These are phyloP conservation scores for Amanita phalloides DNA, from an alignment of 768 basidiomycete species.

Conservation along the genomic window DNA sequence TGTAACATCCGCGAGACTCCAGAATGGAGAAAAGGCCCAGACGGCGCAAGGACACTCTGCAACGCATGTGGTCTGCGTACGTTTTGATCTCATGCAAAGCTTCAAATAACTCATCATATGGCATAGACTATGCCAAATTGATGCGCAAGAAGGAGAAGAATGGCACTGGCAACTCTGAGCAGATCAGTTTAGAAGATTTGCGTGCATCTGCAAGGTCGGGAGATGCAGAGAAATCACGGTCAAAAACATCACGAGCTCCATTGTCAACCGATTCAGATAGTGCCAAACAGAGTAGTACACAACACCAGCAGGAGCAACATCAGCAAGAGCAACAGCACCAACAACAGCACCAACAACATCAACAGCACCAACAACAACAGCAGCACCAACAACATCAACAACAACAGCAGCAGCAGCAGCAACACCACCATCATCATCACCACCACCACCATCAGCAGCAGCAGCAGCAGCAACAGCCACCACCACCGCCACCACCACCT, in stretches of 20 bases:
- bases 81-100: constrained; percentile 18
- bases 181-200: constrained; percentile 67
- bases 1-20: constrained; percentile 83
- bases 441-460: constrained; percentile 2
- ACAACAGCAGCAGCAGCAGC: neutral
- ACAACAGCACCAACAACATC: constrained; percentile 1
- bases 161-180: constrained; percentile 41
- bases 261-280: constrained; percentile 19
- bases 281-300: constrained; percentile 14
- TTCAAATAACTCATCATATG: neutral
- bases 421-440: neutral
- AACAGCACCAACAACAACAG: neutral
- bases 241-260: constrained; percentile 15
- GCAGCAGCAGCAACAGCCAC: neutral
- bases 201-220: constrained; percentile 62
- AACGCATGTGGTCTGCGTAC: constrained; percentile 80
- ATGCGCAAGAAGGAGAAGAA: constrained; percentile 71
- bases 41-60: constrained; percentile 75
- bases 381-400: neutral
- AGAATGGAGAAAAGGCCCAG: constrained; percentile 82
- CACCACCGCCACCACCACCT: neutral
- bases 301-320: constrained; percentile 2
- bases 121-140: constrained; percentile 70
- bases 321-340: neutral
- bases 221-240: constrained; percentile 28